Base-by-base conservation (phyloP, 164 flowering plant genomes). In the Berberis vulgaris region DNA sequence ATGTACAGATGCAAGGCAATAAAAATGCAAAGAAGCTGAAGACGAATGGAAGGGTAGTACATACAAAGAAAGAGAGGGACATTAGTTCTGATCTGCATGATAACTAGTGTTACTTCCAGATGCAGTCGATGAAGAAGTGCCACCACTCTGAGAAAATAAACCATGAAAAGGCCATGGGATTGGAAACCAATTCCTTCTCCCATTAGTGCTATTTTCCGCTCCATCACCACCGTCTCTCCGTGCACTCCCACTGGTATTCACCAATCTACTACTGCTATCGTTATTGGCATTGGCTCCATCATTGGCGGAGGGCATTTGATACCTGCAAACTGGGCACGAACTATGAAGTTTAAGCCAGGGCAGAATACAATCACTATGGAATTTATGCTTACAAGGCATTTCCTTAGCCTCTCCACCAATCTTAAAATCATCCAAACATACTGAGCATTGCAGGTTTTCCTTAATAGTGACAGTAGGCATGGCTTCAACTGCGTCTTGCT, bases 321-420 rank as follows among this genome's bases (percentile, higher is more conserved):
- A 76, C 75, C 98, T 80, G 65, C 98, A 91, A 56, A 91, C 85
- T 2, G 96, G 96, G 54, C 95, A 91, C 7, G 98, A 86, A 63
- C 98, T 83, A 68, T 91, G 98, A 71, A 89, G 85, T 67, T 87
- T 88, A 52, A 91, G 76, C 98, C 98, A 89, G 3, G 91, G 86
- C 54, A 82, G 41, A 43, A 91, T 82, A 62, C 98, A 89, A 5
- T 61, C 82, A 54, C 43, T 44, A 55, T 89, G 98, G 67, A 89
- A 91, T 68, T 82, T 89, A 72, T 91, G 98, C 67, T 85, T 84
- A 73, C 98, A 89, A 0, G 98, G 98, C 95, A 91, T 83, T 75
- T 87, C 88, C 65, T 73, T 89, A 1, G 89, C 95, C 71, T 83
- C 87, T 2, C 73, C 71, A 5, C 88, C 90, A 3, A 75, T 61